phyloP scores from a whole-genome alignment of 2,329 filamentous ascomycete species.

The Apiospora rasikravindrae region DNA sequence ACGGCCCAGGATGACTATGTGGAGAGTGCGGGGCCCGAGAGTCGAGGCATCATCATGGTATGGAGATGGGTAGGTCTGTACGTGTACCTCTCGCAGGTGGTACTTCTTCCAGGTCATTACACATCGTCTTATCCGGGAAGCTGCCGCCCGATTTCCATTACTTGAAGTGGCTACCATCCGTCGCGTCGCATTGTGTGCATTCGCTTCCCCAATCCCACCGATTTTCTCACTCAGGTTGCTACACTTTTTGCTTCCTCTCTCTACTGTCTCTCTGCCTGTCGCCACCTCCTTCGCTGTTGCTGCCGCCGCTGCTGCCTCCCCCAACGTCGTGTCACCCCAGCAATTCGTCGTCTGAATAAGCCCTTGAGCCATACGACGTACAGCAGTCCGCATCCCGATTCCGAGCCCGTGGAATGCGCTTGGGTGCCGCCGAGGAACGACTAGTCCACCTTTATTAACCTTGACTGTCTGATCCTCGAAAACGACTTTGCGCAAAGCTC shows the following conservation, averaged over 20 bases:
- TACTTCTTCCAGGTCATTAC: not conserved
- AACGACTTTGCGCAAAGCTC: constrained; percentile 2
- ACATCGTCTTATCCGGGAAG: constrained; percentile 11
- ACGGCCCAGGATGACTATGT: constrained; percentile 16
- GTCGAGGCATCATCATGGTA: constrained; percentile 32
- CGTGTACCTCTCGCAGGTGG: not conserved
- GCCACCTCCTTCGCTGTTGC: not conserved
- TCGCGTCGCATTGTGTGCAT: not conserved
- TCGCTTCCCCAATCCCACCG: not conserved
- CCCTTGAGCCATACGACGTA: not conserved
- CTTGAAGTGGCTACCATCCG: not conserved
- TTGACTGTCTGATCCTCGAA: constrained; percentile 12
- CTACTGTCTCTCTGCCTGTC: not conserved
- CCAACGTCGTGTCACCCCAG: not conserved
- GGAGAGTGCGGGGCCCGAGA: constrained; percentile 31
- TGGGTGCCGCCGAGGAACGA: constrained; percentile 16
- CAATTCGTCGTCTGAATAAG: not conserved
- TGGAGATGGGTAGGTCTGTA: not conserved
- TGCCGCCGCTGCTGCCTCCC: too few species aligned
- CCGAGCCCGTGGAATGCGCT: constrained; percentile 1
- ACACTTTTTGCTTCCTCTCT: not conserved
- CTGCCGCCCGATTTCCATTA: constrained; percentile 1
- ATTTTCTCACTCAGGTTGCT: not conserved
- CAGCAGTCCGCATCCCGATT: not conserved
- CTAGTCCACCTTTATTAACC: constrained; percentile 7